These are phyloP conservation scores for Saccharomyces hybrid DNA, from an alignment of 1,139 yeast genomes.

Conservation along the genomic window DNA sequence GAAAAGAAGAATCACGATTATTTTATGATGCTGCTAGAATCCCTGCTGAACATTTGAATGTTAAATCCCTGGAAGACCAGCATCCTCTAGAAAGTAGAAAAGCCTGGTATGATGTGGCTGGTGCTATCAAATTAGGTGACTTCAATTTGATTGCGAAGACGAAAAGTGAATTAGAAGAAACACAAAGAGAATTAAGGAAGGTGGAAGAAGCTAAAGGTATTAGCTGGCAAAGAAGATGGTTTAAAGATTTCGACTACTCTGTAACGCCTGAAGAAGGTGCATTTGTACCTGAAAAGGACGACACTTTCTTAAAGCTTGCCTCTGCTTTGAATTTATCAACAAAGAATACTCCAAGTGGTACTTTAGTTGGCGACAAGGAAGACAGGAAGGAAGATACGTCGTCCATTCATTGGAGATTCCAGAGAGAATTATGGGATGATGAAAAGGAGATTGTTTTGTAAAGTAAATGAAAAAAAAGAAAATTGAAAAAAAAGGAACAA, in stretches of 20 bases:
- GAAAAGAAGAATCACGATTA: conserved; percentile 26
- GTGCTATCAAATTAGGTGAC: conserved; percentile 70
- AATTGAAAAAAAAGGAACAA: neutral
- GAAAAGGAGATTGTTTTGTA: conserved; percentile 46
- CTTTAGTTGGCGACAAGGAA: conserved; percentile 46
- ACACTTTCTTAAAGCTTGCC: conserved; percentile 46
- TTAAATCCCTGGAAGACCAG: conserved; percentile 75
- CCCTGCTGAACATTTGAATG: conserved; percentile 50
- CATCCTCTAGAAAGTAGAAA: conserved; percentile 67
- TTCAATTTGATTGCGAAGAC: conserved; percentile 65
- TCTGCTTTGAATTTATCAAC: conserved; percentile 50
- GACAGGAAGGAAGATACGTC: conserved; percentile 35
- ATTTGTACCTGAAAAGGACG: conserved; percentile 28
- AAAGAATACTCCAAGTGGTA: conserved; percentile 63
- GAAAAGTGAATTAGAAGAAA: conserved; percentile 71
- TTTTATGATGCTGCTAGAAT: conserved; percentile 61
- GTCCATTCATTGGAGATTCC: conserved; percentile 64
- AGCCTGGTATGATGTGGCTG: conserved; percentile 85
- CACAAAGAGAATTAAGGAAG: conserved; percentile 73
- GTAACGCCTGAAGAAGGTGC: conserved; percentile 15
- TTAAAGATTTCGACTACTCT: conserved; percentile 45
- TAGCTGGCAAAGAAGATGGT: conserved; percentile 76
- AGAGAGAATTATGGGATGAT: conserved; percentile 45
- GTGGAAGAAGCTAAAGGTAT: conserved; percentile 55
- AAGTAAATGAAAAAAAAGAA: neutral